A percentile compares a stretch with the other conserved stretches of the same genome.
These are phyloP conservation scores for Naegleria gruberi DNA, from an alignment of 208 protist species.

Conservation along the genomic window DNA sequence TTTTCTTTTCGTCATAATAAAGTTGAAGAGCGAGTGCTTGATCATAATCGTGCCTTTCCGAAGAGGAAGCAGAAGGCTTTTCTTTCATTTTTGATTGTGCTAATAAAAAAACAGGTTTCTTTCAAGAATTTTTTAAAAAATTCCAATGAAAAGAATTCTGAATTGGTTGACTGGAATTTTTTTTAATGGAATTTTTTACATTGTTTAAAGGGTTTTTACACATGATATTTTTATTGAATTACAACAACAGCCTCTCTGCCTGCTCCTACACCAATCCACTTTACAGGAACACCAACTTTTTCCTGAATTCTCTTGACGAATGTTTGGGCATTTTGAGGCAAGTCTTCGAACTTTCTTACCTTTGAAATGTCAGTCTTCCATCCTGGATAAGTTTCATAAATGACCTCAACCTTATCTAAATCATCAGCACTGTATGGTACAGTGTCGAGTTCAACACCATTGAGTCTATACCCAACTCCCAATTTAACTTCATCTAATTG, in stretches of 20 bases:
- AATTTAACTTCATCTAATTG: conserved; percentile 44
- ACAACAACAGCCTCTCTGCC: conserved; percentile 14
- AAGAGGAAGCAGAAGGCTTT: too few relatives aligned
- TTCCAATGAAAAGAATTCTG: too few relatives aligned
- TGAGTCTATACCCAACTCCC: conserved; percentile 40
- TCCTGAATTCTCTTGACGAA: conserved; percentile 49
- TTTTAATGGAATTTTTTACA: too few relatives aligned
- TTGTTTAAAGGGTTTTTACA: too few relatives aligned
- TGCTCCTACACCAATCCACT: conserved; percentile 53
- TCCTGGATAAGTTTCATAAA: conserved; percentile 50
- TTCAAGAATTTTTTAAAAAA: too few relatives aligned
- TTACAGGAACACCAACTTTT: conserved; percentile 34
- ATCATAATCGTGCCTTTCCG: too few relatives aligned
- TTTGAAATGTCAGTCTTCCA: conserved; percentile 53
- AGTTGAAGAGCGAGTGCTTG: too few relatives aligned
- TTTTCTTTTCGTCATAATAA: too few relatives aligned
- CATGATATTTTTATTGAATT: too few relatives aligned
- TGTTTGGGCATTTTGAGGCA: conserved; percentile 39
- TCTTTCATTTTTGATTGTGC: too few relatives aligned
- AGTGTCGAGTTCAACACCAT: conserved; percentile 27
- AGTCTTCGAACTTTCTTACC: conserved; percentile 34
- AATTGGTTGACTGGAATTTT: too few relatives aligned
- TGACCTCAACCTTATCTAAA: conserved; percentile 42
- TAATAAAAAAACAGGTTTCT: too few relatives aligned
- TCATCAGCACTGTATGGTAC: conserved; percentile 34